A percentile compares a stretch with the other conserved stretches of the same genome.
phyloP scores from a whole-genome alignment of 1,284 basidiomycete species.

The Heterobasidion annosum region DNA sequence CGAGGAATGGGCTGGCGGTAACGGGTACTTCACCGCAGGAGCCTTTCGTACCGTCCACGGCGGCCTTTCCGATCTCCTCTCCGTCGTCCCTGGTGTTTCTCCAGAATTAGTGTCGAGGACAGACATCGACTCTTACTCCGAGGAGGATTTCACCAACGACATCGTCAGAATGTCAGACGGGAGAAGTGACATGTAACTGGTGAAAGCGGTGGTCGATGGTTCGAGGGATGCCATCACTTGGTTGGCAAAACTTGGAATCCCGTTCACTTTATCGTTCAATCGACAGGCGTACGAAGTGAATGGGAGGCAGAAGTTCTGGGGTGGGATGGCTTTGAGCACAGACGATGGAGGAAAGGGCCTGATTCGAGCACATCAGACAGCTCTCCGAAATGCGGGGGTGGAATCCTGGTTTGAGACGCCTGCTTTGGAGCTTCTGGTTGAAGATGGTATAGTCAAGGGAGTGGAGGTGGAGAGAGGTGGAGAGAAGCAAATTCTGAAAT shows the following conservation, averaged over 20 bases:
- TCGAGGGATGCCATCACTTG: slow-evolving; percentile 49
- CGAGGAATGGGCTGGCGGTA: slow-evolving; percentile 54
- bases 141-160: slow-evolving; percentile 43
- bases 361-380: slow-evolving; percentile 45
- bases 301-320: slow-evolving; percentile 60
- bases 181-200: slow-evolving; percentile 37
- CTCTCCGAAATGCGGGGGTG: slow-evolving; percentile 39
- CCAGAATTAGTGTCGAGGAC: slow-evolving; percentile 33
- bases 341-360: slow-evolving; percentile 59
- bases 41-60: slow-evolving; percentile 52
- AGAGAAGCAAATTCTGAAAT: slow-evolving; percentile 22
- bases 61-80: slow-evolving; percentile 48
- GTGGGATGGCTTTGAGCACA: slow-evolving; percentile 51
- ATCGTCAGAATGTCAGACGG: slow-evolving; percentile 49
- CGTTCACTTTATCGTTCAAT: slow-evolving; percentile 53
- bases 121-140: slow-evolving; percentile 50
- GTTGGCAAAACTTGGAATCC: slow-evolving; percentile 39
- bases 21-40: slow-evolving; percentile 65
- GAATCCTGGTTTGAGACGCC: slow-evolving; percentile 46
- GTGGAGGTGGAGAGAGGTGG: slow-evolving; percentile 32
- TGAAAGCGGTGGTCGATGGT: slow-evolving; percentile 41
- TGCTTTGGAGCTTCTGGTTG: slow-evolving; percentile 32
- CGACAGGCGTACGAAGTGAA: slow-evolving; percentile 58
- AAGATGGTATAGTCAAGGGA: slow-evolving; percentile 32
- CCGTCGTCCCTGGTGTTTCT: slow-evolving; percentile 40